Base-by-base conservation (phyloP, 768 basidiomycete species). In the Boletus bicolor region DNA sequence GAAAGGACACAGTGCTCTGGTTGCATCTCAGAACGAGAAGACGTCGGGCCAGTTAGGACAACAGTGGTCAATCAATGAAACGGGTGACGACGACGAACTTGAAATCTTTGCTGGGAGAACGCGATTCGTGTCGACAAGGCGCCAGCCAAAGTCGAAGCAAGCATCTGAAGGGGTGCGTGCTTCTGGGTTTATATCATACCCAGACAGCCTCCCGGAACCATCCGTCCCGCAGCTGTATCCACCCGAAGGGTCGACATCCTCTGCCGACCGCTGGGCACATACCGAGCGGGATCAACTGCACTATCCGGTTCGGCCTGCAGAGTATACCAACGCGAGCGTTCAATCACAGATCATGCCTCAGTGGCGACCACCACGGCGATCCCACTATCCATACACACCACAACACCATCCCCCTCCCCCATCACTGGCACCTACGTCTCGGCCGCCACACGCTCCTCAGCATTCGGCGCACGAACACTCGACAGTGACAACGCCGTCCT, bases 41-140 rank as follows among this genome's bases (percentile, higher is more conserved):
- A 50, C 66, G 0, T 61, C 68, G 9, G 44, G 64, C 0, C 58
- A 49, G 58, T 59, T 54, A 65, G 74, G 80, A 6, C 64, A 77
- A 19, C 68, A 77, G 4, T 84, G 82, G 85, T 75, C 70, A 37
- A 70, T 84, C 60, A 79, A 82, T 51, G 73, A 78, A 54, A 82
- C 82, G 47, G 77, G 77, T 11, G 75, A 71, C 0, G 85, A 67
- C 19, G 87, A 89, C 55, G 87, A 87, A 57, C 73, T 90, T 5
- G 75, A 81, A 0, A 86, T 89, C 43, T 85, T 89, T 62, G 82
- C 85, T 0, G 88, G 87, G 5, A 80, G 82, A 55, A 85, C 82
- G 0, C 76, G 82, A 9, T 80, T 89, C 39, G 80, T 88, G 14
- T 80, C 82, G 3, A 72, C 75, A 8, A 77, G 78, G 61, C 72